phyloP scores from a whole-genome alignment of 768 basidiomycete species.

The Termitomyces sp. region DNA sequence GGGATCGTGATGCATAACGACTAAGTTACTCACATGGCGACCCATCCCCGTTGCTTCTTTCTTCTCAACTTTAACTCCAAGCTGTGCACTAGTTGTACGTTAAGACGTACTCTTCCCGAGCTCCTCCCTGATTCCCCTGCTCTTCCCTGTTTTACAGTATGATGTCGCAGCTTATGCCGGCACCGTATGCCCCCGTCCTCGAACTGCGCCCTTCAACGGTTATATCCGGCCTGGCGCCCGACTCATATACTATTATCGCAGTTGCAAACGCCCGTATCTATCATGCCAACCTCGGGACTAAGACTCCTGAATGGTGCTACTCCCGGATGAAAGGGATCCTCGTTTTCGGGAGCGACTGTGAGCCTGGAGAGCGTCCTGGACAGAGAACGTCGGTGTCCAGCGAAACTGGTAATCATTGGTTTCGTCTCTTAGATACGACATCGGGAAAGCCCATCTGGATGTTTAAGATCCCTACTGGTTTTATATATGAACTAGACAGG shows the following conservation, averaged over 20 bases:
- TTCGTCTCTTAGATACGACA: conserved; percentile 54
- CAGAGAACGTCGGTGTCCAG: conserved; percentile 8
- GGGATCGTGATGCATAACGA: conserved; percentile 11
- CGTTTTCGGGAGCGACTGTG: conserved; percentile 43
- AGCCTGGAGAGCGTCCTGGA: conserved; percentile 22
- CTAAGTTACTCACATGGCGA: conserved; percentile 5
- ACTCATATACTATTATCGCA: conserved; percentile 43
- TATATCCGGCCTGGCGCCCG: conserved; percentile 13
- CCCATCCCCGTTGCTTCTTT: conserved; percentile 11
- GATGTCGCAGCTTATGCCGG: conserved; percentile 12
- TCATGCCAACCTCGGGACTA: conserved; percentile 46
- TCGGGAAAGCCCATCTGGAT: conserved; percentile 61
- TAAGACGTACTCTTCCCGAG: conserved; percentile 1
- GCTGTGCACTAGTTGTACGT: conserved; percentile 8
- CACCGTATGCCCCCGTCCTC: conserved; percentile 8
- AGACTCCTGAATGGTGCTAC: conserved; percentile 49
- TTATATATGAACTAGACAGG: conserved; percentile 76
- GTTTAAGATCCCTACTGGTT: conserved; percentile 53
- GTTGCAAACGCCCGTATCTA: conserved; percentile 54
- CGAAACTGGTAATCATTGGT: conserved; percentile 45
- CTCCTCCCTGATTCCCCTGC: background rate
- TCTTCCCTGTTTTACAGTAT: conserved; percentile 8
- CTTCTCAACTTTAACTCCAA: conserved; percentile 7
- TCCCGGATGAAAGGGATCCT: conserved; percentile 57
- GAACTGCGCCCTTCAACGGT: conserved; percentile 6